Conservation (phyloP, 1,139 yeast genomes). For the Scheffersomyces stambukii region DNA sequence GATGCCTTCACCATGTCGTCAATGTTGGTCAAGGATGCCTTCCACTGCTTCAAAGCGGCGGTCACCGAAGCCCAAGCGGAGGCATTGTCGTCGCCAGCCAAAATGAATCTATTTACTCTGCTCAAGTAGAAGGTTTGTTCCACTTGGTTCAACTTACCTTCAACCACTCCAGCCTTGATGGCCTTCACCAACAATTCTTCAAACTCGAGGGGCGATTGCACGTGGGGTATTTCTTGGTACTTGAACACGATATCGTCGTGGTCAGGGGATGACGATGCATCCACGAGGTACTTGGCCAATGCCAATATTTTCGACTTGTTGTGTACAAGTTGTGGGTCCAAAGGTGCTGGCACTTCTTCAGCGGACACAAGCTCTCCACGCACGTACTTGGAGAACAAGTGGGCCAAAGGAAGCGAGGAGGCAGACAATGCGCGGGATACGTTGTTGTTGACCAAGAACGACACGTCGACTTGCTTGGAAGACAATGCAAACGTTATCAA, state of each 20-base stretch:
- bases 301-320: constrained; percentile 40
- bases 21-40: constrained; percentile 36
- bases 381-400: constrained; percentile 29
- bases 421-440: constrained; percentile 32
- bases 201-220: constrained; percentile 30
- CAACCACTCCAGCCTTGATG: constrained; percentile 42
- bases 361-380: constrained; percentile 27
- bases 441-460: constrained; percentile 41
- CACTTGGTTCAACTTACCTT: constrained; percentile 47
- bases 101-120: constrained; percentile 39
- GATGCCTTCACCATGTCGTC: constrained; percentile 41
- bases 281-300: constrained; percentile 35
- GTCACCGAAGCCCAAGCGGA: constrained; percentile 36
- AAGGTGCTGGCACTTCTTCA: constrained; percentile 11
- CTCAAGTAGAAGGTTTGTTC: constrained; percentile 40
- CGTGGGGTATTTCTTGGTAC: constrained; percentile 37
- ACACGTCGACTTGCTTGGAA: constrained; percentile 41
- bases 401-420: constrained; percentile 8
- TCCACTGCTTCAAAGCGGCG: constrained; percentile 37
- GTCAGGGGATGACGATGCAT: constrained; percentile 17
- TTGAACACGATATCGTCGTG: constrained; percentile 19
- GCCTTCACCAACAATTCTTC: constrained; percentile 42
- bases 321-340: constrained; percentile 22
- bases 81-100: constrained; percentile 36
- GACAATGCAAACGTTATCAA: constrained; percentile 36